Evolutionary conservation across 768 basidiomycete species (phyloP).

Genomic region (Lentinula sp.): DNA sequence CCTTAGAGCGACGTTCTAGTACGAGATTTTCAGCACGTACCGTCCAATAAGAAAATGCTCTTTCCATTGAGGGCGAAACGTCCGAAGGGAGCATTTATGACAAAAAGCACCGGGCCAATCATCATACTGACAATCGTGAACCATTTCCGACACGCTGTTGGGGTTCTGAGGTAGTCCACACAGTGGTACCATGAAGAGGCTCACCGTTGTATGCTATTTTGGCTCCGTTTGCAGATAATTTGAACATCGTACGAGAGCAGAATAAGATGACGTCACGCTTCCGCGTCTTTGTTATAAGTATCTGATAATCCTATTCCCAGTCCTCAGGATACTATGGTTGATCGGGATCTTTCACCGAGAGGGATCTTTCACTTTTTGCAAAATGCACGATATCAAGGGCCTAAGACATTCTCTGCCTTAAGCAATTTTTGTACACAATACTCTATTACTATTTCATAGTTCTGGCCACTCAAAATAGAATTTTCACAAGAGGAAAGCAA

Average conservation of each 20-base stretch:
- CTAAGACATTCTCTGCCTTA: no score
- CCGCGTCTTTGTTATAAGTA: no score
- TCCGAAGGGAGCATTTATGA: conserved; percentile 77
- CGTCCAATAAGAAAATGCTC: conserved; percentile 21
- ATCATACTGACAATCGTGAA: conserved; percentile 35
- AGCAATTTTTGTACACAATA: no score
- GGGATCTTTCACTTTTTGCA: no score
- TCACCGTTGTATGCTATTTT: neutral
- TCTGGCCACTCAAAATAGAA: no score
- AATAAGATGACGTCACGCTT: no score
- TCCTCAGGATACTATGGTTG: no score
- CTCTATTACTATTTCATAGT: no score
- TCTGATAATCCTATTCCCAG: no score
- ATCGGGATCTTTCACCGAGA: no score
- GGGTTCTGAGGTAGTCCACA: neutral
- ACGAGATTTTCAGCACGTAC: neutral
- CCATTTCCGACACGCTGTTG: conserved; percentile 34
- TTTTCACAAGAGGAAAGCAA: no score
- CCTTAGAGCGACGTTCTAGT: neutral
- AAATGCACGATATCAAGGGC: no score
- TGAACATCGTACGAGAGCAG: neutral
- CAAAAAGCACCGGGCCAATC: conserved; percentile 30
- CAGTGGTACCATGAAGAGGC: conserved; percentile 7
- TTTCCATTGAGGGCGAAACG: conserved; percentile 49
- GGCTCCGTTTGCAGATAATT: neutral